Evolutionary conservation across 2,329 filamentous ascomycete genomes (phyloP).

Genomic region (Phaeoacremonium minimum): DNA sequence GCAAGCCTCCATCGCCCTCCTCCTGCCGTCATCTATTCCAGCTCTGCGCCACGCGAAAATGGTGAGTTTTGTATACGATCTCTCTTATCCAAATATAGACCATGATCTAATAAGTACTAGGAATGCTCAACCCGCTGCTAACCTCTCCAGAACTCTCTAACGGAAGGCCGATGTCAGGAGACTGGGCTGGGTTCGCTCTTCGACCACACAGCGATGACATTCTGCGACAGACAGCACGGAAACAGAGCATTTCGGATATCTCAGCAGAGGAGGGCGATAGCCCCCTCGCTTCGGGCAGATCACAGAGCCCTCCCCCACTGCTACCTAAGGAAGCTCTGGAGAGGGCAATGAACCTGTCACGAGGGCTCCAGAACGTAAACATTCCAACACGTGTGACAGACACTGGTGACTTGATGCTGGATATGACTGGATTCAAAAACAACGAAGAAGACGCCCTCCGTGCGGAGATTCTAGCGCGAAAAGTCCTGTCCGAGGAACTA

Average conservation of each 20-base stretch:
- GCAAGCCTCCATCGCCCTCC: constrained; percentile 36
- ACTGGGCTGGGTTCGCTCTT: constrained; percentile 40
- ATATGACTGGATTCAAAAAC: constrained; percentile 96
- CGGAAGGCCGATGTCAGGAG: constrained; percentile 42
- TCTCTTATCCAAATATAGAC: too few relatives aligned
- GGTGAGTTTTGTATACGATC: too few relatives aligned
- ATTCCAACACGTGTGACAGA: constrained; percentile 93
- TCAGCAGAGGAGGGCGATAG: constrained; percentile 32
- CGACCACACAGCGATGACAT: constrained; percentile 52
- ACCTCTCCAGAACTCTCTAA: constrained; percentile 46
- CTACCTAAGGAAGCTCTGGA: constrained; percentile 72
- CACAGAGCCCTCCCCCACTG: constrained; percentile 73
- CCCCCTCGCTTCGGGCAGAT: constrained; percentile 46
- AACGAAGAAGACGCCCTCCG: constrained; percentile 88
- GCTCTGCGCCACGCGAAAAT: constrained; percentile 24
- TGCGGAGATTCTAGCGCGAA: constrained; percentile 88
- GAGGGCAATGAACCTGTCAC: constrained; percentile 78
- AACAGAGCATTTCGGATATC: constrained; percentile 25
- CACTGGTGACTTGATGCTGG: constrained; percentile 89
- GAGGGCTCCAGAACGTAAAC: constrained; percentile 82
- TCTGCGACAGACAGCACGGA: constrained; percentile 42
- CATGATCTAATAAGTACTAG: constrained; percentile 23
- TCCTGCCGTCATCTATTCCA: constrained; percentile 35
- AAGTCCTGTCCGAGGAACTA: constrained; percentile 87
- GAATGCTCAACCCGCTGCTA: constrained; percentile 47